Evolutionary conservation across 2,329 filamentous ascomycete genomes (phyloP), one percentile per base, ranked within the genome.

Genomic region (Beauveria brongniartii): DNA sequence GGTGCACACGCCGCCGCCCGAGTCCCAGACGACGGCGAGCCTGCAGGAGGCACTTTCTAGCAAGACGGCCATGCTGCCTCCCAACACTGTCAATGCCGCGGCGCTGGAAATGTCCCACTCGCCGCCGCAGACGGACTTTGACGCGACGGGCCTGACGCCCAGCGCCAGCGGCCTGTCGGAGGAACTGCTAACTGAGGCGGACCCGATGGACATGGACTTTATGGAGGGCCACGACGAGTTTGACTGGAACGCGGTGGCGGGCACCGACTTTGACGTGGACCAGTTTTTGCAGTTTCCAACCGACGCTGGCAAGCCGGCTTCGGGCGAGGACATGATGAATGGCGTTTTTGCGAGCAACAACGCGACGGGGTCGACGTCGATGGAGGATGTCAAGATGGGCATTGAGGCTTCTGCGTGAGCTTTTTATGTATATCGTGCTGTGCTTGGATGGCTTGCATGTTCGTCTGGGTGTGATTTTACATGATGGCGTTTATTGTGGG

Each of bases 221-320:
- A 72, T 76, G 66, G 73, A 76, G 58, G 75, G 74, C 34, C 75
- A 77, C 55, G 77, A 78, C 51, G 78, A 79, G 56, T 80, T 83
- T 61, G 80, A 83, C 64, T 83, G 80, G 80, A 79, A 80, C 64
- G 77, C 77, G 22, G 72, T 82, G 4, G 73, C 79, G 18, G 79
- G 77, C 6, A 78, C 79, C 9, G 81, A 82, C 63, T 78, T 84
- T 62, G 81, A 85, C 60, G 81, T 84, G 58, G 81, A 83, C 61
- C 80, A 84, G 65, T 85, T 81, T 80, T 73, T 85, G 24, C 79
- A 84, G 62, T 85, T 83, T 63, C 81, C 81, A 6, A 75, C 76
- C 1, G 81, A 83, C 55, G 78, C 76, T 7, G 74, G 74, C 12
- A 76, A 73, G 62, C 72, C 70, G 41, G 66, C 69, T 8, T 75